These are phyloP conservation scores for Ceratocystis diversiconidia DNA, from an alignment of 2,329 filamentous ascomycete species.

Conservation along the genomic window DNA sequence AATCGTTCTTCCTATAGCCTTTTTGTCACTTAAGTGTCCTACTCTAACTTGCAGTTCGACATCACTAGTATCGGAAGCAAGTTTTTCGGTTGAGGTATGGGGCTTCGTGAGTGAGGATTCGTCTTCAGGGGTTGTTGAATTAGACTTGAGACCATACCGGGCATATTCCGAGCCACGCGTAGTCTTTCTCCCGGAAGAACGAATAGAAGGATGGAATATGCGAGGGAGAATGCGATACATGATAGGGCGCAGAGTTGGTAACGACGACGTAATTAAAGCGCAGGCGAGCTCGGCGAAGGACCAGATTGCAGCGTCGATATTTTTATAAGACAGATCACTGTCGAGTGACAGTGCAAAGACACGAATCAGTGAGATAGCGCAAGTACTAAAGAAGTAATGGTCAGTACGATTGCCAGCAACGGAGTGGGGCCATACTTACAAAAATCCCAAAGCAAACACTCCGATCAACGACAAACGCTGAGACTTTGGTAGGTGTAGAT, in stretches of 20 bases:
- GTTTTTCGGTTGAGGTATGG: conserved; percentile 7
- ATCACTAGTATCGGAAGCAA: conserved; percentile 3
- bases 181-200: not conserved
- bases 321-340: conserved; percentile 21
- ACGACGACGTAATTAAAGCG: conserved; percentile 21
- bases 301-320: conserved; percentile 23
- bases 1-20: not conserved
- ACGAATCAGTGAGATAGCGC: conserved; percentile 22
- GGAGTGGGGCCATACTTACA: conserved; percentile 16
- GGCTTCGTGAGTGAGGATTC: conserved; percentile 5
- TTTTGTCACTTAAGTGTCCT: no score
- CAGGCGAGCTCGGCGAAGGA: conserved; percentile 21
- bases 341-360: conserved; percentile 20
- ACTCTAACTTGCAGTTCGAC: conserved; percentile 10
- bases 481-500: conserved; percentile 19
- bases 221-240: conserved; percentile 22
- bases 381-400: conserved; percentile 19
- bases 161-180: conserved; percentile 5
- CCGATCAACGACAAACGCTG: conserved; percentile 19
- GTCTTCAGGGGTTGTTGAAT: not conserved
- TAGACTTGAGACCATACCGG: conserved; percentile 1
- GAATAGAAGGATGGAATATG: conserved; percentile 17
- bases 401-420: not conserved
- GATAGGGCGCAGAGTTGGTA: conserved; percentile 22
- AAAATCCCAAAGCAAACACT: conserved; percentile 20